These are phyloP conservation scores for Tremella yokohamensis DNA, from an alignment of 768 basidiomycete genomes.

Conservation along the genomic window DNA sequence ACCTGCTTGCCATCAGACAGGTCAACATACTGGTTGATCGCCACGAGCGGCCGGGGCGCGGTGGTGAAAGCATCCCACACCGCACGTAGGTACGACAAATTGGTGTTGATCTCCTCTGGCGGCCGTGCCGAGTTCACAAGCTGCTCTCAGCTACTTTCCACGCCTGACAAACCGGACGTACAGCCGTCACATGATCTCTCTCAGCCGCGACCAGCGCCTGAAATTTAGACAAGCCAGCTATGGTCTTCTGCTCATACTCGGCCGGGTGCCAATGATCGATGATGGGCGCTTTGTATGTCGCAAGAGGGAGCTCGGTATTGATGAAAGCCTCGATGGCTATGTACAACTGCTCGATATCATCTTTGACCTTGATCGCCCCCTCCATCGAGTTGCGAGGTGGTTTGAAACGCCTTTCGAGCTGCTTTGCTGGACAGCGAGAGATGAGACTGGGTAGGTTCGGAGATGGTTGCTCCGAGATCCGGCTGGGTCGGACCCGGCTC, in stretches of 20 bases:
- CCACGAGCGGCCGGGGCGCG: conserved; percentile 60
- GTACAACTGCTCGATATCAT: conserved; percentile 7
- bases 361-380: not conserved
- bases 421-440: too few species aligned
- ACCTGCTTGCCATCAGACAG: conserved; percentile 35
- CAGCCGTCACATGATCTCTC: conserved; percentile 27
- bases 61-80: conserved; percentile 75
- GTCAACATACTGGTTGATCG: conserved; percentile 53
- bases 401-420: too few species aligned
- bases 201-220: conserved; percentile 24
- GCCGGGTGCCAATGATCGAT: conserved; percentile 41
- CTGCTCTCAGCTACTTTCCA: conserved; percentile 7
- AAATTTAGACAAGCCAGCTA: conserved; percentile 42
- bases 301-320: not conserved
- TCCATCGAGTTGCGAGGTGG: conserved; percentile 1
- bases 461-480: too few species aligned
- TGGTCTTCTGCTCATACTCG: conserved; percentile 32
- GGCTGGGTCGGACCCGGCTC: too few species aligned
- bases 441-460: too few species aligned
- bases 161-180: conserved; percentile 1
- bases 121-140: conserved; percentile 17
- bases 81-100: conserved; percentile 73
- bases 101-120: conserved; percentile 55
- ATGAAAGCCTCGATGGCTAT: conserved; percentile 18
- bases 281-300: conserved; percentile 38